Conservation (phyloP, 192 early-diverging fungal species). For the Coemansia sp. region DNA sequence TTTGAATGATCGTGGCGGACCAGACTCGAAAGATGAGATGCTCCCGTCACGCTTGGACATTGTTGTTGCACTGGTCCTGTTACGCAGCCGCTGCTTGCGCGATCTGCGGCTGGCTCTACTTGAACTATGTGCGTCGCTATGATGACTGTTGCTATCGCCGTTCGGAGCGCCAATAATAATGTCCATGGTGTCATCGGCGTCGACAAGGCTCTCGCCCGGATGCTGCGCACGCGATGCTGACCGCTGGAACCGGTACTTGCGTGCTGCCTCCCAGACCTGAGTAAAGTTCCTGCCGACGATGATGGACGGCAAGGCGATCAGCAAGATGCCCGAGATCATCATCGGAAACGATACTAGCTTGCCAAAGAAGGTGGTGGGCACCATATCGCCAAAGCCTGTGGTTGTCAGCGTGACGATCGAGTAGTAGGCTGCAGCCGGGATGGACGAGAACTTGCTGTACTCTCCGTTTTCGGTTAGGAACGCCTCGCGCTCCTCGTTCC, state of each 20-base stretch:
- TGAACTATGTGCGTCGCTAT: constrained; percentile 14
- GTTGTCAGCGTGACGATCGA: constrained; percentile 78
- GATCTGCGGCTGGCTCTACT: constrained; percentile 23
- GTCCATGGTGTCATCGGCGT: constrained; percentile 7
- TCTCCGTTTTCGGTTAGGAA: constrained; percentile 70
- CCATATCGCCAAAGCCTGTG: constrained; percentile 80
- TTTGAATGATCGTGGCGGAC: constrained; percentile 3
- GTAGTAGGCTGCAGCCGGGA: constrained; percentile 78
- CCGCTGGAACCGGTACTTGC: constrained; percentile 39
- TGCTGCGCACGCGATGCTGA: constrained; percentile 17
- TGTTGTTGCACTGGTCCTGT: neutral
- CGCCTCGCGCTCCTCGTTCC: constrained; percentile 64
- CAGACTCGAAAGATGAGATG: constrained; percentile 45
- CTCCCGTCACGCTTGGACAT: constrained; percentile 26
- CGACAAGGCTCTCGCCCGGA: constrained; percentile 25
- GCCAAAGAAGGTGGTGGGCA: constrained; percentile 76
- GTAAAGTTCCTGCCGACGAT: constrained; percentile 84
- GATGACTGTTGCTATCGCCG: neutral
- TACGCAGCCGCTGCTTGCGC: constrained; percentile 15
- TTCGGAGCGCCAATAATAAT: neutral
- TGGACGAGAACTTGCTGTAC: constrained; percentile 74
- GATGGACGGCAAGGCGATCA: constrained; percentile 82
- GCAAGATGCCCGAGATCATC: constrained; percentile 78
- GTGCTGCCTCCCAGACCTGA: constrained; percentile 72
- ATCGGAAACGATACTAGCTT: constrained; percentile 78